phyloP scores from a whole-genome alignment of 805 yeast genomes.

The Hanseniaspora singularis region DNA sequence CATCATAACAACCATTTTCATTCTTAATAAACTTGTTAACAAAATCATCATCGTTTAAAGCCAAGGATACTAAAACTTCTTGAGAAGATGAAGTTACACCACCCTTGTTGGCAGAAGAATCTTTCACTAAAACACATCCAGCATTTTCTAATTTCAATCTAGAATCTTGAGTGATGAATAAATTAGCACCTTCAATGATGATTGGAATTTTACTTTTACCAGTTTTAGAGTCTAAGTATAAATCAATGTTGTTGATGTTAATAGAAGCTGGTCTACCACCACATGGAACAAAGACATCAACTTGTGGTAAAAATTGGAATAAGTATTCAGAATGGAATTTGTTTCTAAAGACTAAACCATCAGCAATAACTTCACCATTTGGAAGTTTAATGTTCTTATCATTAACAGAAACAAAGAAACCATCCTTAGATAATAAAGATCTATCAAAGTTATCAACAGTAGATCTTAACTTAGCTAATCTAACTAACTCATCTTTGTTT shows the following conservation, averaged over 20 bases:
- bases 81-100: constrained; percentile 95
- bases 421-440: constrained; percentile 54
- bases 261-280: constrained; percentile 98
- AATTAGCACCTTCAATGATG: constrained; percentile 94
- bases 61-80: constrained; percentile 88
- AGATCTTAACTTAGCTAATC: constrained; percentile 65
- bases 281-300: constrained; percentile 90
- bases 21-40: constrained; percentile 56
- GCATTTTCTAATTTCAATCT: constrained; percentile 75
- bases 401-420: constrained; percentile 75
- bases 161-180: constrained; percentile 89
- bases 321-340: constrained; percentile 65
- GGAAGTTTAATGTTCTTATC: constrained; percentile 73
- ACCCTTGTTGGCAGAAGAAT: constrained; percentile 95
- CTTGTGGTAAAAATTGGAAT: constrained; percentile 48
- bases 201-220: constrained; percentile 71
- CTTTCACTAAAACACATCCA: constrained; percentile 80
- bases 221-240: constrained; percentile 58
- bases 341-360: constrained; percentile 85
- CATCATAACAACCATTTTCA: constrained; percentile 44
- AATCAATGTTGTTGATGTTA: constrained; percentile 68
- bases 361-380: constrained; percentile 51
- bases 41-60: constrained; percentile 78
- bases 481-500: constrained; percentile 61
- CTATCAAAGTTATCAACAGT: constrained; percentile 62